A percentile compares a stretch with the other conserved stretches of the same genome.
Conservation (phyloP, 305 asterid species). For the Withania somnifera region DNA sequence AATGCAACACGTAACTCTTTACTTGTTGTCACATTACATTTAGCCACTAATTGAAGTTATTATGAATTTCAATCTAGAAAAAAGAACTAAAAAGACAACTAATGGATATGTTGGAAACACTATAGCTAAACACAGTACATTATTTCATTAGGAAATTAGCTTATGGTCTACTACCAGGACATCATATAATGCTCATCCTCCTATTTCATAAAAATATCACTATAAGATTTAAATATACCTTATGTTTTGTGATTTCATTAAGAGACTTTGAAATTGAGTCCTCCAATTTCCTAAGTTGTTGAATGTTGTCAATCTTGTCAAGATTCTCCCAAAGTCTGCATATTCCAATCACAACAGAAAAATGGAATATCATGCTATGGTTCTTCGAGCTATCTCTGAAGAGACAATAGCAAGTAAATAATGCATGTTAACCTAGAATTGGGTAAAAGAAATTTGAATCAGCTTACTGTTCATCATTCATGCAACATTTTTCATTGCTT, state of each 20-base stretch:
- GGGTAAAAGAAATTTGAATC: background rate
- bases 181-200: background rate
- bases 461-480: background rate
- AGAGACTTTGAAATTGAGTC: background rate
- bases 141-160: background rate
- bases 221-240: background rate
- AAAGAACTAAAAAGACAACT: background rate
- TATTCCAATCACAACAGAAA: background rate
- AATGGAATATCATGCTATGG: background rate
- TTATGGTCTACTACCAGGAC: background rate
- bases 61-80: background rate
- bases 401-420: background rate
- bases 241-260: background rate
- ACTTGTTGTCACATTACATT: background rate
- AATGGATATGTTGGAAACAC: background rate
- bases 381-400: background rate
- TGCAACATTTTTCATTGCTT: background rate
- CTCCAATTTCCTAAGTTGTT: conserved; percentile 5
- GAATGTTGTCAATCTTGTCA: conserved; percentile 1
- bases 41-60: background rate
- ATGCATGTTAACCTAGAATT: background rate
- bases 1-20: background rate
- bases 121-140: background rate
- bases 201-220: background rate
- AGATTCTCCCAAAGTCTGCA: conserved; percentile 5